phyloP scores from a whole-genome alignment of 495 filamentous ascomycete genomes.

The Glonium stellatum region DNA sequence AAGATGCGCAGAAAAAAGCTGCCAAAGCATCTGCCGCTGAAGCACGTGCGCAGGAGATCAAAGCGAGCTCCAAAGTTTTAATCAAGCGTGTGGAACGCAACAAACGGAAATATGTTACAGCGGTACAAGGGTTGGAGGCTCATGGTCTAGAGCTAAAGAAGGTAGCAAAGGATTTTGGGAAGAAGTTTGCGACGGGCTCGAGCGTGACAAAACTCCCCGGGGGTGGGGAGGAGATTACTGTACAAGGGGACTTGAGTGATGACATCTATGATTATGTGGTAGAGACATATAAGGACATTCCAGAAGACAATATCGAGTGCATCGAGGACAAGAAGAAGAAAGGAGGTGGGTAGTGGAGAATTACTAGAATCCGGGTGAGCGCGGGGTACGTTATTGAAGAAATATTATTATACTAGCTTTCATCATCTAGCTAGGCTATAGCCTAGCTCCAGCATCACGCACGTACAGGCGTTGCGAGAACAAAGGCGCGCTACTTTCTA shows the following conservation, averaged over 20 bases:
- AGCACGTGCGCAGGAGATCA: slow-evolving; percentile 66
- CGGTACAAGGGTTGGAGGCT: slow-evolving; percentile 79
- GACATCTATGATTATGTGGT: slow-evolving; percentile 86
- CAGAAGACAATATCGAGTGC: slow-evolving; percentile 88
- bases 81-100: slow-evolving; percentile 97
- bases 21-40: slow-evolving; percentile 83
- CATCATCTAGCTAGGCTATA: background rate
- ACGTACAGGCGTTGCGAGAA: too few relatives aligned
- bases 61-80: slow-evolving; percentile 69
- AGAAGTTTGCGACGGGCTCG: slow-evolving; percentile 91
- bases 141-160: slow-evolving; percentile 93
- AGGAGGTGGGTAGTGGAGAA: slow-evolving; percentile 26
- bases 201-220: slow-evolving; percentile 81
- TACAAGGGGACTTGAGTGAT: slow-evolving; percentile 93
- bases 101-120: slow-evolving; percentile 93
- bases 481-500: too few relatives aligned
- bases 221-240: slow-evolving; percentile 91
- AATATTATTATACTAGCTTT: background rate
- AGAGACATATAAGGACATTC: slow-evolving; percentile 76
- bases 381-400: background rate
- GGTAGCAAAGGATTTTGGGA: slow-evolving; percentile 78
- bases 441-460: too few relatives aligned
- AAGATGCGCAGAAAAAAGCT: slow-evolving; percentile 90
- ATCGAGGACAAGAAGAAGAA: slow-evolving; percentile 95
- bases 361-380: background rate